These are phyloP conservation scores for Cryptococcus floricola DNA, from an alignment of 1,284 basidiomycete species.

Conservation along the genomic window DNA sequence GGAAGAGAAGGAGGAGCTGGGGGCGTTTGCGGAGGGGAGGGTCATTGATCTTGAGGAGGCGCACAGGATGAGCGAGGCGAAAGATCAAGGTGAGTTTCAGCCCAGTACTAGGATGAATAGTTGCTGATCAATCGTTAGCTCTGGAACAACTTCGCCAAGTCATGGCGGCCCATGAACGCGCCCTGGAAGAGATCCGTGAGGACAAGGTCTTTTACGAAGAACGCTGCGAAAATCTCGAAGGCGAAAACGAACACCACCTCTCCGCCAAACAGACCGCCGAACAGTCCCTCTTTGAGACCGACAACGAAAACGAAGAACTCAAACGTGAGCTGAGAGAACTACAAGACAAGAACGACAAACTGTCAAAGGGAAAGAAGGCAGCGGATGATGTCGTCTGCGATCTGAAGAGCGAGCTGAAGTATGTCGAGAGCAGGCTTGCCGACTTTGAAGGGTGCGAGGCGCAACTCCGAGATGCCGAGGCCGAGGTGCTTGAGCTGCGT, in stretches of 20 bases:
- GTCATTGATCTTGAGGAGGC: constrained; percentile 8
- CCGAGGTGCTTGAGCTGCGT: constrained; percentile 1
- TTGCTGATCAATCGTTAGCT: constrained; percentile 6
- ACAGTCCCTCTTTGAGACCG: background rate
- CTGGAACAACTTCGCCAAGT: constrained; percentile 21
- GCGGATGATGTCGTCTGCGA: constrained; percentile 3
- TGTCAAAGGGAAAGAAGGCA: constrained; percentile 1
- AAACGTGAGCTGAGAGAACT: background rate
- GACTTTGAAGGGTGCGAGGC: background rate
- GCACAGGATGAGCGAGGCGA: constrained; percentile 4
- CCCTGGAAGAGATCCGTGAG: constrained; percentile 21
- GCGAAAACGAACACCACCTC: constrained; percentile 2
- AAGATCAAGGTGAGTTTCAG: constrained; percentile 5
- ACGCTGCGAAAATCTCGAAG: constrained; percentile 3
- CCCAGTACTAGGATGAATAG: background rate
- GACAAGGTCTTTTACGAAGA: constrained; percentile 6
- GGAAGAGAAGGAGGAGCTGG: constrained; percentile 7
- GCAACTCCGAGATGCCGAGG: background rate
- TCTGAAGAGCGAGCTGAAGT: constrained; percentile 6
- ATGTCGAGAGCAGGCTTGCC: constrained; percentile 1
- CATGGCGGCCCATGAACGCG: constrained; percentile 25
- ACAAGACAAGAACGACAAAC: background rate
- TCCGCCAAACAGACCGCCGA: background rate
- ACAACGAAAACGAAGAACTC: background rate
- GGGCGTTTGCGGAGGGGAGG: constrained; percentile 3